Evolutionary conservation across 805 yeast genomes (phyloP).

Genomic region (Candida rishiriensis): DNA sequence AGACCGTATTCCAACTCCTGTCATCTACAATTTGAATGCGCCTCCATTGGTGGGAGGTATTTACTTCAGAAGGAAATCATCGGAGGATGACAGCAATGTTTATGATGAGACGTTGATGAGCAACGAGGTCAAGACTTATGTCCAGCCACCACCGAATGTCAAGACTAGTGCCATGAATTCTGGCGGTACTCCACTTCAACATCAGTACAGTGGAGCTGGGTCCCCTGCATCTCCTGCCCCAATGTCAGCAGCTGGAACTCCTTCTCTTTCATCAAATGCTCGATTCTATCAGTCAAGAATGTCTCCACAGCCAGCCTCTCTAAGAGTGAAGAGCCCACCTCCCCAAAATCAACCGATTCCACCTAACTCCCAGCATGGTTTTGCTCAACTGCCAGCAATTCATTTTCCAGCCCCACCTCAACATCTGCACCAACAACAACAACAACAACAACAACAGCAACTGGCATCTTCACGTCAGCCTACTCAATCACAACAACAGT

Average conservation of each 20-base stretch:
- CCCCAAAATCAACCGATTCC: no score
- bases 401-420: neutral
- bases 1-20: constrained; percentile 80
- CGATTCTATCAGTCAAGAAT: neutral
- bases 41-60: constrained; percentile 96
- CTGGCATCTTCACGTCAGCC: neutral
- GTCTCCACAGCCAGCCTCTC: constrained; percentile 3
- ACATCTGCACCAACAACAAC: neutral
- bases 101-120: constrained; percentile 25
- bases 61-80: constrained; percentile 67
- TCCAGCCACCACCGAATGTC: constrained; percentile 28
- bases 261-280: neutral
- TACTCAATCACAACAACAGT: constrained; percentile 5
- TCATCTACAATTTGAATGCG: constrained; percentile 75
- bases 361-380: constrained; percentile 5
- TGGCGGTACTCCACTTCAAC: constrained; percentile 14
- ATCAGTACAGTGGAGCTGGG: constrained; percentile 4
- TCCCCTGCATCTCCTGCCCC: constrained; percentile 9
- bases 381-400: constrained; percentile 7
- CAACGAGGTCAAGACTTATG: constrained; percentile 26
- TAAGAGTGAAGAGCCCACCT: neutral
- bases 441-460: constrained; percentile 1
- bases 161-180: constrained; percentile 17
- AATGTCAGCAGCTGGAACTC: constrained; percentile 2
- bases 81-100: constrained; percentile 77